Evolutionary conservation across 2,329 filamentous ascomycete species (phyloP).

Genomic region (Colletotrichum phormii): DNA sequence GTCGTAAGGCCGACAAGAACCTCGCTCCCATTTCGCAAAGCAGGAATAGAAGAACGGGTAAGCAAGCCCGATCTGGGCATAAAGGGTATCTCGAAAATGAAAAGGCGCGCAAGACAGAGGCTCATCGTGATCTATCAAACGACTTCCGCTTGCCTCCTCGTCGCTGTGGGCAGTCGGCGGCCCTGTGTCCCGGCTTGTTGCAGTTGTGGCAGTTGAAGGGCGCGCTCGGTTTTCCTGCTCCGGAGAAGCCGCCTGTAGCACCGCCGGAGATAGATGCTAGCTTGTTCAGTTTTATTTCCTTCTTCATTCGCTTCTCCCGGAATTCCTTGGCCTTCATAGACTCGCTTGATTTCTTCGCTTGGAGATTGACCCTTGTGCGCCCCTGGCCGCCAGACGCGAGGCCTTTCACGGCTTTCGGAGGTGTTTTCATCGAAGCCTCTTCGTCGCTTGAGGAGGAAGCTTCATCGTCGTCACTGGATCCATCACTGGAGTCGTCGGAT

Average conservation of each 20-base stretch:
- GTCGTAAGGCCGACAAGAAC: background rate
- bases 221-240: conserved; percentile 25
- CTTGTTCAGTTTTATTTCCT: conserved; percentile 74
- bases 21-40: background rate
- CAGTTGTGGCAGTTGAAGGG: conserved; percentile 69
- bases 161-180: conserved; percentile 63
- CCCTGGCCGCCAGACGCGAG: conserved; percentile 25
- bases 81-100: conserved; percentile 28
- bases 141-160: conserved; percentile 30
- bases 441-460: conserved; percentile 14
- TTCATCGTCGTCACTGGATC: conserved; percentile 28
- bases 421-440: conserved; percentile 11
- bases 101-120: background rate
- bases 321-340: conserved; percentile 61
- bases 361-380: conserved; percentile 27
- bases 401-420: conserved; percentile 40
- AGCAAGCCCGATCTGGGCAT: conserved; percentile 3
- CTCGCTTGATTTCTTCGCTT: conserved; percentile 51
- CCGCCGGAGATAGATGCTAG: conserved; percentile 68
- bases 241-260: conserved; percentile 28
- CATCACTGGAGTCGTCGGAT: conserved; percentile 27
- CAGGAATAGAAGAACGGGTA: background rate
- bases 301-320: conserved; percentile 70
- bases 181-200: conserved; percentile 70
- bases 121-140: conserved; percentile 16